Evolutionary conservation across 805 yeast species (phyloP).

Genomic region (Myxozyma kluyveri): DNA sequence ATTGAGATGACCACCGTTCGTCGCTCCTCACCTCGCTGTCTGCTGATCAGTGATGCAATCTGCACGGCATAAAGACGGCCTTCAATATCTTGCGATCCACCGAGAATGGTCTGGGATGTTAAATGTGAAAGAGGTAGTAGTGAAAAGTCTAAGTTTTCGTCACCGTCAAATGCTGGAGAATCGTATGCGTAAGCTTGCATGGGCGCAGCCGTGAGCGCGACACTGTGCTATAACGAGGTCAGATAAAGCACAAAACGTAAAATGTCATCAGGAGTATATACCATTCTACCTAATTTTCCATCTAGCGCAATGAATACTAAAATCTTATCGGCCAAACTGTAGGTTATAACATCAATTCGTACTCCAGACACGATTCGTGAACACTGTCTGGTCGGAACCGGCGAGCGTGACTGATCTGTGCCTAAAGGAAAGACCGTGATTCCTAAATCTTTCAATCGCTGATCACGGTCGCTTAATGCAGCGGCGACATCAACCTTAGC

Average conservation of each 20-base stretch:
- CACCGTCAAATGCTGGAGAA: neutral
- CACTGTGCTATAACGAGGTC: conserved; percentile 11
- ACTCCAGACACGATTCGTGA: conserved; percentile 11
- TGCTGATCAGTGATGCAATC: conserved; percentile 21
- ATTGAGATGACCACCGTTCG: conserved; percentile 21
- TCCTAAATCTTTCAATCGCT: no score
- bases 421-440: no score
- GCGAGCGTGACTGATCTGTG: no score
- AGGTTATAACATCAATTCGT: conserved; percentile 20
- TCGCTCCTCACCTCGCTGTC: conserved; percentile 26
- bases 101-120: conserved; percentile 22
- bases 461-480: no score
- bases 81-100: conserved; percentile 19
- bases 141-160: conserved; percentile 17
- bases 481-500: no score
- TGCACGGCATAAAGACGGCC: conserved; percentile 27
- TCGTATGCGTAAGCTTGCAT: conserved; percentile 13
- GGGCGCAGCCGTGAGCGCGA: conserved; percentile 21
- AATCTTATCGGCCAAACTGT: conserved; percentile 26
- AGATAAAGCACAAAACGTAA: neutral
- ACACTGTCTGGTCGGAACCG: conserved; percentile 7
- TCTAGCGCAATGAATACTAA: conserved; percentile 19
- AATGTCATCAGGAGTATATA: no score
- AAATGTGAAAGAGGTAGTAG: conserved; percentile 21
- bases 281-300: conserved; percentile 28